A percentile compares a stretch with the other conserved stretches of the same genome.
These are phyloP conservation scores for Trametes sp. DNA, from an alignment of 1,284 basidiomycete genomes.

Conservation along the genomic window DNA sequence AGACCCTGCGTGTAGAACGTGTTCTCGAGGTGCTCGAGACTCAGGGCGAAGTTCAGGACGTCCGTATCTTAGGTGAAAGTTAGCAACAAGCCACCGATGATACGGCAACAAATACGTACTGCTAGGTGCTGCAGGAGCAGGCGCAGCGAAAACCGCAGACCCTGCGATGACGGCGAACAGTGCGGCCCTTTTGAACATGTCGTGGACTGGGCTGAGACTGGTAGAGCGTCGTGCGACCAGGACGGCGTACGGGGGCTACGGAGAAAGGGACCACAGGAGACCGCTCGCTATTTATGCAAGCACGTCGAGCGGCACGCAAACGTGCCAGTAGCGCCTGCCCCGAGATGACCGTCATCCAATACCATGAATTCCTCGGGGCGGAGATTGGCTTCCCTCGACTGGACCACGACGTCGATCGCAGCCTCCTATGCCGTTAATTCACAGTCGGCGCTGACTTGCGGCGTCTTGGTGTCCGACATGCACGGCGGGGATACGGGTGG, in stretches of 20 bases:
- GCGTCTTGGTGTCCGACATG: not conserved
- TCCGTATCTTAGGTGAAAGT: conserved; percentile 8
- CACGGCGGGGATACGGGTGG: too few relatives aligned
- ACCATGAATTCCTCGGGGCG: not conserved
- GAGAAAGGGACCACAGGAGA: not conserved
- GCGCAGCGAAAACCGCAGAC: conserved; percentile 8
- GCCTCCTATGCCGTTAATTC: not conserved
- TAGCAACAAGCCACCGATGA: too few relatives aligned
- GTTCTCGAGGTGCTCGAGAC: conserved; percentile 75
- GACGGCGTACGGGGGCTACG: not conserved
- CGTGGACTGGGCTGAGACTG: not conserved
- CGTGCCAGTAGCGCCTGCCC: not conserved
- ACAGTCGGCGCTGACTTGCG: not conserved
- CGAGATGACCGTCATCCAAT: not conserved
- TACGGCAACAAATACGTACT: too few relatives aligned
- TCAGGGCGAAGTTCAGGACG: conserved; percentile 67
- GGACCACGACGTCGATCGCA: not conserved
- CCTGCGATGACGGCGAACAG: conserved; percentile 7
- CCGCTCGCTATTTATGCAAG: not conserved
- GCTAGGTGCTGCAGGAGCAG: conserved; percentile 2
- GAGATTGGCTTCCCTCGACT: not conserved
- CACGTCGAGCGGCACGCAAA: not conserved
- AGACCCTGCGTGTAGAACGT: conserved; percentile 64
- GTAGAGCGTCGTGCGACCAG: not conserved
- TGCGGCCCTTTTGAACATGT: conserved; percentile 10